Evolutionary conservation across 1,139 yeast species (phyloP).

Genomic region (Saccharomyces hybrid): DNA sequence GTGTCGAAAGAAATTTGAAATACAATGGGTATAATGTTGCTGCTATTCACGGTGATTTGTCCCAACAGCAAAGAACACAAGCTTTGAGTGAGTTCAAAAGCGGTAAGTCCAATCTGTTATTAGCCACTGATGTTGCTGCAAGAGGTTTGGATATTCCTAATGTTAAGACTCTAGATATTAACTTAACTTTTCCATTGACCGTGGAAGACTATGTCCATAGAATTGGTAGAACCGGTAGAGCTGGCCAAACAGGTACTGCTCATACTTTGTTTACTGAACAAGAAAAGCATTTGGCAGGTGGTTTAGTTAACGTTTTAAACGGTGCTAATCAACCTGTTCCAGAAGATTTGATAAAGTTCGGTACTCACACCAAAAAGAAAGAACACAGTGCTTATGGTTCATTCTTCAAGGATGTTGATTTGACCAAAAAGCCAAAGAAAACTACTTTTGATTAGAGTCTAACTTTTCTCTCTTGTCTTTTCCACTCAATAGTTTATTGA

Average conservation of each 20-base stretch:
- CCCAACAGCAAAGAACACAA: constrained; percentile 84
- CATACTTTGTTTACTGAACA: constrained; percentile 33
- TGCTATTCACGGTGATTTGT: constrained; percentile 92
- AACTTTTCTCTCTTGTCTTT: not conserved
- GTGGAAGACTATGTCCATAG: constrained; percentile 75
- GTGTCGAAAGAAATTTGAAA: constrained; percentile 71
- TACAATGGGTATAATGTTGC: constrained; percentile 74
- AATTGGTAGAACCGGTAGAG: too few species aligned
- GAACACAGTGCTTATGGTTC: constrained; percentile 96
- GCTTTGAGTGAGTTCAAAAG: constrained; percentile 80
- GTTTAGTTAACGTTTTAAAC: constrained; percentile 78
- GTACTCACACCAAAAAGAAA: constrained; percentile 96
- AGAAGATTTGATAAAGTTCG: constrained; percentile 89
- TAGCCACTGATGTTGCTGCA: constrained; percentile 99
- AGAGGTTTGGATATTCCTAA: constrained; percentile 97
- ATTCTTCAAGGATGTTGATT: constrained; percentile 85
- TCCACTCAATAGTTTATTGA: not conserved
- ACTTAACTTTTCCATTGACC: constrained; percentile 93
- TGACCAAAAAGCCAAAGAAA: constrained; percentile 82
- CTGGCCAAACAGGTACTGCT: too few species aligned
- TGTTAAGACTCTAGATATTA: constrained; percentile 91
- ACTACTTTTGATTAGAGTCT: constrained; percentile 52
- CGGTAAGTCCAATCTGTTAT: constrained; percentile 65
- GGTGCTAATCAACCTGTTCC: constrained; percentile 96
- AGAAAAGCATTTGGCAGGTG: constrained; percentile 95